Conservation (phyloP, 2,329 filamentous ascomycete genomes). For the Fusarium sp. region DNA sequence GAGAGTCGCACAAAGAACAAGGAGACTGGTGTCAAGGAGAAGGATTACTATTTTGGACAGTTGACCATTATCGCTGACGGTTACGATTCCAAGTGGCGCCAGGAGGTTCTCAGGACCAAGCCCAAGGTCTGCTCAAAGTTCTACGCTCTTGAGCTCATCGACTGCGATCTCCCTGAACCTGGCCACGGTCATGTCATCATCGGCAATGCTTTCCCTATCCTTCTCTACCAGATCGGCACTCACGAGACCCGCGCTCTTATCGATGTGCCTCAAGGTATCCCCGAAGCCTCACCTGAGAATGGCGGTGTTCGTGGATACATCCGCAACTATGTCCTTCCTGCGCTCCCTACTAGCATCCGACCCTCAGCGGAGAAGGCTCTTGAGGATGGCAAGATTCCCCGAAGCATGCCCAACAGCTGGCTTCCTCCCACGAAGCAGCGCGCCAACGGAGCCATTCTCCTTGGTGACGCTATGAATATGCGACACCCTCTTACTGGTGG, state of each 20-base stretch:
- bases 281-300: constrained; percentile 74
- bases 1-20: constrained; percentile 73
- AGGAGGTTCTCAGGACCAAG: constrained; percentile 74
- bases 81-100: constrained; percentile 91
- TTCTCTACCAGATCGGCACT: constrained; percentile 96
- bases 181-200: constrained; percentile 90
- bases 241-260: constrained; percentile 92
- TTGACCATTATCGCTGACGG: constrained; percentile 92
- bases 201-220: constrained; percentile 76
- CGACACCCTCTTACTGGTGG: constrained; percentile 97
- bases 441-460: constrained; percentile 73
- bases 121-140: constrained; percentile 97
- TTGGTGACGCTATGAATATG: constrained; percentile 99
- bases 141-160: constrained; percentile 91
- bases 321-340: constrained; percentile 79
- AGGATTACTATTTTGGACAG: constrained; percentile 86
- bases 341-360: constrained; percentile 75
- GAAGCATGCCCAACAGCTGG: constrained; percentile 95
- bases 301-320: constrained; percentile 91
- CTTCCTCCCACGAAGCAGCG: constrained; percentile 76
- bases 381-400: constrained; percentile 77
- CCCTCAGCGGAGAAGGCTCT: constrained; percentile 81
- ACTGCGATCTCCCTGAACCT: constrained; percentile 79
- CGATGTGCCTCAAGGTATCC: constrained; percentile 82
- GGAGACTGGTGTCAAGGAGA: constrained; percentile 62